These are phyloP conservation scores for Boletellus ananas DNA, from an alignment of 768 basidiomycete genomes.

Conservation along the genomic window DNA sequence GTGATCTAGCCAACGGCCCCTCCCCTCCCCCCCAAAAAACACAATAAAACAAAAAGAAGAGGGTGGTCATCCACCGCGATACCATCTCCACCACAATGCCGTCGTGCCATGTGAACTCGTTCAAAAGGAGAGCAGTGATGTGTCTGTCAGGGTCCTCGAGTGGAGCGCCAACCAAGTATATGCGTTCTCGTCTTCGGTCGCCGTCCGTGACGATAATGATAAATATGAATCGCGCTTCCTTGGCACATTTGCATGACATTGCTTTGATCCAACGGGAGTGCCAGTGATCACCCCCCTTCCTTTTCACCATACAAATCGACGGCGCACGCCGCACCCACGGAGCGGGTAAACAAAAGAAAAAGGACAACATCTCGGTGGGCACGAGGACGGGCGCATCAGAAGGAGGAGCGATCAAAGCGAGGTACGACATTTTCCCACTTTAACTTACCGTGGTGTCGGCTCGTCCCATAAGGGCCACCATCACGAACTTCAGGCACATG, in stretches of 20 bases:
- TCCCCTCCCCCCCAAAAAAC: too few species aligned
- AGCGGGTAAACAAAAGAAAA: not conserved
- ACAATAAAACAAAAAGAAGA: not conserved
- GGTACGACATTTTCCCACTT: not conserved
- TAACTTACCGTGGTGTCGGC: constrained; percentile 7
- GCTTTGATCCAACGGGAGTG: constrained; percentile 3
- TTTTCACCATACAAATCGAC: not conserved
- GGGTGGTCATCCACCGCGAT: constrained; percentile 4
- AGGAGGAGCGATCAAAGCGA: constrained; percentile 4
- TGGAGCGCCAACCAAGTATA: not conserved
- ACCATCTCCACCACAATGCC: constrained; percentile 14
- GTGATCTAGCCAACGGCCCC: not conserved
- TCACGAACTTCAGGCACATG: not conserved
- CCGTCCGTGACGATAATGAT: not conserved
- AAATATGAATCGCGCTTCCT: constrained; percentile 5
- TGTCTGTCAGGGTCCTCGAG: constrained; percentile 12
- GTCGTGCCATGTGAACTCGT: constrained; percentile 9
- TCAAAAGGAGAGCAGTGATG: not conserved
- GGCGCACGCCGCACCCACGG: not conserved
- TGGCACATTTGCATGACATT: not conserved
- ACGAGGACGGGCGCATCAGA: not conserved
- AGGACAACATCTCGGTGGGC: not conserved
- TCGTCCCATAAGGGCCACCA: constrained; percentile 7
- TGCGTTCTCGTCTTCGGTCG: not conserved
- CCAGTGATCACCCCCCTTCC: not conserved